These are phyloP conservation scores for Elsinoe ampelina DNA, from an alignment of 2,329 filamentous ascomycete species.

Conservation along the genomic window DNA sequence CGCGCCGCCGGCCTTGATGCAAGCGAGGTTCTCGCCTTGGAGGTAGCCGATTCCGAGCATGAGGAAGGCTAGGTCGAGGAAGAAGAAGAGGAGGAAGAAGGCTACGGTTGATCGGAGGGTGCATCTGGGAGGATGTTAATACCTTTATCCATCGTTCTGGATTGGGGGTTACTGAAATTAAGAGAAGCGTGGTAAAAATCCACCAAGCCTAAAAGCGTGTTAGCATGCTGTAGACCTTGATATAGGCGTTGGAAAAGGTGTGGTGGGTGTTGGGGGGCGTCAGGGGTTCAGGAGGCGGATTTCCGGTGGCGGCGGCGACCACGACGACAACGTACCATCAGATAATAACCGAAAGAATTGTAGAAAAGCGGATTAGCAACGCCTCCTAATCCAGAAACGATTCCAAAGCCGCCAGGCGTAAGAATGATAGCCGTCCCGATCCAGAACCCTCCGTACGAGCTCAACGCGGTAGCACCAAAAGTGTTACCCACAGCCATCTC, in stretches of 20 bases:
- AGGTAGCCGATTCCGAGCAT: slow-evolving; percentile 48
- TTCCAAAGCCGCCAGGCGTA: slow-evolving; percentile 43
- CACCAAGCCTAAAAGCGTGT: slow-evolving; percentile 39
- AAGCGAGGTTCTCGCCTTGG: slow-evolving; percentile 29
- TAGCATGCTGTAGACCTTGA: background rate
- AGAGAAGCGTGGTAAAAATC: slow-evolving; percentile 48
- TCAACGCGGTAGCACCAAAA: slow-evolving; percentile 53
- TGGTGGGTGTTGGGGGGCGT: slow-evolving; percentile 14
- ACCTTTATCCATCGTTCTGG: background rate
- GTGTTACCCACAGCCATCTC: slow-evolving; percentile 53
- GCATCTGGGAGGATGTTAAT: slow-evolving; percentile 4
- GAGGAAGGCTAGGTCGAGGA: slow-evolving; percentile 50
- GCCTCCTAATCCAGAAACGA: slow-evolving; percentile 37
- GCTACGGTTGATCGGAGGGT: slow-evolving; percentile 50
- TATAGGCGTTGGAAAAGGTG: background rate
- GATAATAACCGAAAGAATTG: slow-evolving; percentile 47
- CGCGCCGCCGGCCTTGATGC: slow-evolving; percentile 44
- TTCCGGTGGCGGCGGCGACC: background rate
- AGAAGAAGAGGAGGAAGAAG: slow-evolving; percentile 50
- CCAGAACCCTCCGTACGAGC: slow-evolving; percentile 55
- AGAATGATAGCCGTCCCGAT: slow-evolving; percentile 51
- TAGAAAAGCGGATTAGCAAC: slow-evolving; percentile 33
- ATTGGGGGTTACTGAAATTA: slow-evolving; percentile 36
- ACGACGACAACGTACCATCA: slow-evolving; percentile 35
- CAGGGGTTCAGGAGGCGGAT: background rate